These are phyloP conservation scores for Globisporangium nagaii DNA, from an alignment of 352 stramenopile species.

Conservation along the genomic window DNA sequence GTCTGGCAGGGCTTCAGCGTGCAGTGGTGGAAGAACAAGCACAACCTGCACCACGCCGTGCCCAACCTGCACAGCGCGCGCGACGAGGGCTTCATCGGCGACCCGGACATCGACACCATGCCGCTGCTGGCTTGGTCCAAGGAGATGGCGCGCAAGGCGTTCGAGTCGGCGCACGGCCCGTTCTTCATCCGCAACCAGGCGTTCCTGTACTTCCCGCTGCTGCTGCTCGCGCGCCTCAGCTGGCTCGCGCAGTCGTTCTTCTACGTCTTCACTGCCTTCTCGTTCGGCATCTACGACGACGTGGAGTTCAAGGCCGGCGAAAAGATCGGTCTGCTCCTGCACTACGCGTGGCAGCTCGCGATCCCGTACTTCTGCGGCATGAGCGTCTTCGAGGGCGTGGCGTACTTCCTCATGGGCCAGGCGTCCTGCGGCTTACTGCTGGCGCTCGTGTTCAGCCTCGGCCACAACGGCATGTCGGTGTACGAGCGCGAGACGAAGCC, in stretches of 20 bases:
- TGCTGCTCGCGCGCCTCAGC: constrained; percentile 94
- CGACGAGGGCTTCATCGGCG: constrained; percentile 78
- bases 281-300: constrained; percentile 77
- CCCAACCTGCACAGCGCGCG: constrained; percentile 94
- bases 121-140: constrained; percentile 96
- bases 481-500: constrained; percentile 94
- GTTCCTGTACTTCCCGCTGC: constrained; percentile 96
- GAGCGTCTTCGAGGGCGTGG: constrained; percentile 58
- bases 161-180: constrained; percentile 72
- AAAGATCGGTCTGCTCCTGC: constrained; percentile 66
- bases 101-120: constrained; percentile 99
- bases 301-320: constrained; percentile 85
- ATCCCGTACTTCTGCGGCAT: constrained; percentile 63
- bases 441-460: constrained; percentile 95
- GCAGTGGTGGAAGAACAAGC: constrained; percentile 98
- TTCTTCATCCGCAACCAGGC: constrained; percentile 94
- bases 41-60: constrained; percentile 98
- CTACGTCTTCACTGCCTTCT: constrained; percentile 90
- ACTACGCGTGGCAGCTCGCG: constrained; percentile 92
- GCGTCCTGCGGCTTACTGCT: constrained; percentile 93
- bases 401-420: constrained; percentile 83
- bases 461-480: constrained; percentile 98
- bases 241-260: constrained; percentile 96
- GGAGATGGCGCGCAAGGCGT: constrained; percentile 89
- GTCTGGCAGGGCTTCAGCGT: constrained; percentile 98